Conservation (phyloP, 2,329 filamentous ascomycete species). For the Cytospora mali region DNA sequence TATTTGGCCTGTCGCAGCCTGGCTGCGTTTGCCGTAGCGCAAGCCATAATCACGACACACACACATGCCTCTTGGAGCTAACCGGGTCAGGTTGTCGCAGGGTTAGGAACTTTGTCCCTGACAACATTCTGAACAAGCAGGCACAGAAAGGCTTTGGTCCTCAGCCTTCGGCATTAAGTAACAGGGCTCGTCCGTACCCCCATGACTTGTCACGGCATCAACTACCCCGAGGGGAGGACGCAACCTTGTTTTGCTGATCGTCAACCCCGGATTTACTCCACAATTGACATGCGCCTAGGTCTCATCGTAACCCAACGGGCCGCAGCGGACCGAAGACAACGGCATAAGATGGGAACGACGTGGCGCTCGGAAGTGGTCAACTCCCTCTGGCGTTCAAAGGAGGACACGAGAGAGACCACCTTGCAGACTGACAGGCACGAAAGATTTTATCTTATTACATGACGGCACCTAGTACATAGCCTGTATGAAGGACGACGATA, state of each 20-base stretch:
- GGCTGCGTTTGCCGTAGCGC: neutral
- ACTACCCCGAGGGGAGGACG: slow-evolving; percentile 19
- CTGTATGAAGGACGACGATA: neutral
- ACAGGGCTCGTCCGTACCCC: neutral
- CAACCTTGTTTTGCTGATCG: neutral
- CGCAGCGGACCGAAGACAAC: slow-evolving; percentile 10
- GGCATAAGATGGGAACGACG: neutral
- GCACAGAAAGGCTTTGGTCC: no score
- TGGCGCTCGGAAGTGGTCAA: neutral
- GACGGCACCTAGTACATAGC: neutral
- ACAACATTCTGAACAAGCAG: neutral
- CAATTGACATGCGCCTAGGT: slow-evolving; percentile 17
- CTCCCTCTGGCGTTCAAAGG: neutral
- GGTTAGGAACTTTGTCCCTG: no score
- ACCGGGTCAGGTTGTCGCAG: no score
- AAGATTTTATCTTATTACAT: neutral
- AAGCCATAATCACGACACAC: no score
- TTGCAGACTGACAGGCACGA: neutral
- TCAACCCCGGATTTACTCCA: slow-evolving; percentile 19
- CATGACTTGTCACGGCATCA: slow-evolving; percentile 8
- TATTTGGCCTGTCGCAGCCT: neutral
- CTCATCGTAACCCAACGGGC: slow-evolving; percentile 15
- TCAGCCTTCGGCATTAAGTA: neutral
- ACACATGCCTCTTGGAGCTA: no score
- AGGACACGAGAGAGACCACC: neutral